phyloP scores from a whole-genome alignment of 768 basidiomycete genomes.

The Mycena leptocephala region DNA sequence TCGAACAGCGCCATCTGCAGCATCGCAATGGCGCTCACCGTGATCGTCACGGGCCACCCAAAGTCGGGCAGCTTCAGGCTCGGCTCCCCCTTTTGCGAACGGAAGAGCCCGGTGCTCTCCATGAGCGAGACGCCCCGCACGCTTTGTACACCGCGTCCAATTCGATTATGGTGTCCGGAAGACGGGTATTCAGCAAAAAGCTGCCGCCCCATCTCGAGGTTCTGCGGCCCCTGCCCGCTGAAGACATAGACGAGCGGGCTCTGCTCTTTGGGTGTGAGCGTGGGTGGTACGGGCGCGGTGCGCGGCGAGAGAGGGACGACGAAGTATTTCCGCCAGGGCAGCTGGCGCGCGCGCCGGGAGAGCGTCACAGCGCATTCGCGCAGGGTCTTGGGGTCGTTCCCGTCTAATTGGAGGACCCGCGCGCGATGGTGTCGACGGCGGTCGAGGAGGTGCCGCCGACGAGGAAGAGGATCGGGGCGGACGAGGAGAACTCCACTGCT shows the following conservation, averaged over 20 bases:
- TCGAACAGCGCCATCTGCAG: conserved; percentile 46
- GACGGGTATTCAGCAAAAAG: conserved; percentile 40
- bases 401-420: not conserved
- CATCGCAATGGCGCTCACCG: conserved; percentile 47
- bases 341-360: conserved; percentile 33
- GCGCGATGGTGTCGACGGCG: not conserved
- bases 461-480: not conserved
- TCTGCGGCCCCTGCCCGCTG: conserved; percentile 53
- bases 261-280: not conserved
- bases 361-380: conserved; percentile 5
- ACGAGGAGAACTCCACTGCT: no score
- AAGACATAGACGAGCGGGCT: conserved; percentile 49
- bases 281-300: not conserved
- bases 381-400: not conserved
- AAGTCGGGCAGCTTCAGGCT: not conserved
- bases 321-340: conserved; percentile 35
- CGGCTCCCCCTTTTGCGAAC: not conserved
- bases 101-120: conserved; percentile 46
- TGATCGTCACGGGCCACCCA: conserved; percentile 35
- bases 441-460: not conserved
- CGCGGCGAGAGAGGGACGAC: not conserved
- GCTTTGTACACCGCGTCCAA: conserved; percentile 43
- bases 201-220: conserved; percentile 50
- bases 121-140: conserved; percentile 45
- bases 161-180: conserved; percentile 47